These are phyloP conservation scores for Fraxinus cuspidata DNA, from an alignment of 257 asterid species.

Conservation along the genomic window DNA sequence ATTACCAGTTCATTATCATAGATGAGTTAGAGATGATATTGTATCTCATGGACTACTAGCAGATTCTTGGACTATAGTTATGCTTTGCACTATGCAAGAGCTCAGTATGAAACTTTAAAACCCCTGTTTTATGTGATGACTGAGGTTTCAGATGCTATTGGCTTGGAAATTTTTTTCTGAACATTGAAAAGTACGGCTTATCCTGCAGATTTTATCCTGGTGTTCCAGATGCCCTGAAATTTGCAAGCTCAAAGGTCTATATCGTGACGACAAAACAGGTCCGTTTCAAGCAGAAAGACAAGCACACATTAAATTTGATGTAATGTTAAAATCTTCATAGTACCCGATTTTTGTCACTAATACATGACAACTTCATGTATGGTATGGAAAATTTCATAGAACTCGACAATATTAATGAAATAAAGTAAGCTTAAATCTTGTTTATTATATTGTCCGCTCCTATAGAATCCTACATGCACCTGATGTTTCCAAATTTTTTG, in stretches of 20 bases:
- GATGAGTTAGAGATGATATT: background rate
- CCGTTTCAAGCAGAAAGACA: background rate
- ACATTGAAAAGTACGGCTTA: conserved; percentile 22
- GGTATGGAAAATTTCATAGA: background rate
- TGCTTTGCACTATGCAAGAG: background rate
- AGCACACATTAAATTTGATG: background rate
- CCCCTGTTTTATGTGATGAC: no score
- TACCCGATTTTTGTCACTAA: background rate
- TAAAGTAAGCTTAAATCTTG: background rate
- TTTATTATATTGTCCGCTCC: background rate
- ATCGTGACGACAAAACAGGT: conserved; percentile 96
- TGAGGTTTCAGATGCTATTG: background rate
- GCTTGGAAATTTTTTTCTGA: background rate
- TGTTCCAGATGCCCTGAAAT: conserved; percentile 89
- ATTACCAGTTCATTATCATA: background rate
- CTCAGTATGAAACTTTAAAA: background rate
- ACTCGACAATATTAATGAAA: background rate
- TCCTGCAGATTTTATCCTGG: conserved; percentile 87
- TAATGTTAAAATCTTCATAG: background rate
- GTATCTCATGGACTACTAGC: background rate
- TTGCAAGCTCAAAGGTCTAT: conserved; percentile 86
- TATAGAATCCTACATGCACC: background rate
- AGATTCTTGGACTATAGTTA: background rate
- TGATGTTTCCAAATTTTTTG: background rate
- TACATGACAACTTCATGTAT: background rate